Percentiles rank a stretch among this genome's conserved stretches.
These are phyloP conservation scores for Plasmodium relictum DNA, from an alignment of 169 alveolate species.

Conservation along the genomic window DNA sequence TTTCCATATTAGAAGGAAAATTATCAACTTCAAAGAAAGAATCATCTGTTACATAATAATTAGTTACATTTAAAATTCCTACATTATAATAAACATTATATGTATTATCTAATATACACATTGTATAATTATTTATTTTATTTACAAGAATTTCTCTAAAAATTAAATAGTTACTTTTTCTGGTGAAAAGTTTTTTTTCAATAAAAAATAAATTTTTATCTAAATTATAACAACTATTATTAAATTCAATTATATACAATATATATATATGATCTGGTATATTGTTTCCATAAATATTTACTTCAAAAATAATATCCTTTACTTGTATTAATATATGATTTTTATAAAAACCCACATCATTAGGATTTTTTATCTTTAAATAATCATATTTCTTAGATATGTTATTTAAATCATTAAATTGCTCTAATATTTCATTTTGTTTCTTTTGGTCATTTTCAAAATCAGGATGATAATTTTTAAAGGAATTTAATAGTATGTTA, in stretches of 20 bases:
- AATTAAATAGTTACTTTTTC: conserved; percentile 21
- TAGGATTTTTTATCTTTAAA: conserved; percentile 31
- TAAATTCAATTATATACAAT: conserved; percentile 44
- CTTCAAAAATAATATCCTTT: conserved; percentile 11
- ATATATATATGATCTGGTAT: conserved; percentile 40
- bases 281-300: conserved; percentile 33
- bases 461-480: conserved; percentile 22
- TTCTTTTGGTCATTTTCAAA: conserved; percentile 9
- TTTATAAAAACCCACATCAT: conserved; percentile 44
- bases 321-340: conserved; percentile 28
- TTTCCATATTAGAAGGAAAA: conserved; percentile 12
- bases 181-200: conserved; percentile 17
- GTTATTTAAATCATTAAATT: conserved; percentile 7
- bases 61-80: conserved; percentile 62
- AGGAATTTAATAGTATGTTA: conserved; percentile 4
- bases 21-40: conserved; percentile 23
- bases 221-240: conserved; percentile 51
- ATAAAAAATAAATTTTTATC: conserved; percentile 11
- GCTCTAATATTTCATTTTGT: conserved; percentile 26
- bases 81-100: conserved; percentile 18
- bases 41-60: conserved; percentile 65
- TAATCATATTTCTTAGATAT: conserved; percentile 6
- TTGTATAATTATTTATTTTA: conserved; percentile 40
- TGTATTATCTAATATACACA: conserved; percentile 46
- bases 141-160: conserved; percentile 25